Percentiles rank a stretch among this genome's conserved stretches.
These are phyloP conservation scores for Chaetomiaceae sp. DNA, from an alignment of 2,329 filamentous ascomycete species.

Conservation along the genomic window DNA sequence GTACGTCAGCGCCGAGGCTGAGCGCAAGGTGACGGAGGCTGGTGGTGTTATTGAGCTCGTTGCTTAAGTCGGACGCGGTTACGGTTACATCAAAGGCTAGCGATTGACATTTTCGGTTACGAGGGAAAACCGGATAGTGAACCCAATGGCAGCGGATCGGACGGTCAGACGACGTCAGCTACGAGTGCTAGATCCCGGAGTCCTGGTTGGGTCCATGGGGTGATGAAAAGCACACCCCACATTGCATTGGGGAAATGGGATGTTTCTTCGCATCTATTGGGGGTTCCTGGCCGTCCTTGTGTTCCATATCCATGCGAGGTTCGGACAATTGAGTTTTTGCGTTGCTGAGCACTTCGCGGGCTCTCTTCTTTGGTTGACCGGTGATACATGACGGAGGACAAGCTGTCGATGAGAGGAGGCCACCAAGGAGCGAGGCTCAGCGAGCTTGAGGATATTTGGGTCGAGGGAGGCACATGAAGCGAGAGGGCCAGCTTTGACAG, in stretches of 20 bases:
- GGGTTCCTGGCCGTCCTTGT: slow-evolving; percentile 16
- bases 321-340: slow-evolving; percentile 17
- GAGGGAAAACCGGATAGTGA: slow-evolving; percentile 25
- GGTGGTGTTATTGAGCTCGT: slow-evolving; percentile 95
- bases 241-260: slow-evolving; percentile 29
- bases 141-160: slow-evolving; percentile 26
- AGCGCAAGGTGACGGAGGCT: slow-evolving; percentile 98
- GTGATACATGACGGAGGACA: too few relatives aligned
- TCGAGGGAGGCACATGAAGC: too few relatives aligned
- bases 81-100: slow-evolving; percentile 26
- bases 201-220: slow-evolving; percentile 27
- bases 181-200: slow-evolving; percentile 27
- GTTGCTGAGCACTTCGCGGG: not conserved
- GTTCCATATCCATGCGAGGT: slow-evolving; percentile 14
- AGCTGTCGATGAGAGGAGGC: too few relatives aligned
- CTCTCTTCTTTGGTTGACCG: too few relatives aligned
- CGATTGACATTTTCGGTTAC: slow-evolving; percentile 28
- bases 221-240: slow-evolving; percentile 21
- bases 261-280: slow-evolving; percentile 26
- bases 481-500: too few relatives aligned
- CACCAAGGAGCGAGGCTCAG: too few relatives aligned
- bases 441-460: too few relatives aligned
- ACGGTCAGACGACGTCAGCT: slow-evolving; percentile 22
- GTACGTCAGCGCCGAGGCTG: slow-evolving; percentile 92
- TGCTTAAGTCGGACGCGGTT: slow-evolving; percentile 55